These are phyloP conservation scores for Harringtonia lauricola DNA, from an alignment of 2,329 filamentous ascomycete genomes.

Conservation along the genomic window DNA sequence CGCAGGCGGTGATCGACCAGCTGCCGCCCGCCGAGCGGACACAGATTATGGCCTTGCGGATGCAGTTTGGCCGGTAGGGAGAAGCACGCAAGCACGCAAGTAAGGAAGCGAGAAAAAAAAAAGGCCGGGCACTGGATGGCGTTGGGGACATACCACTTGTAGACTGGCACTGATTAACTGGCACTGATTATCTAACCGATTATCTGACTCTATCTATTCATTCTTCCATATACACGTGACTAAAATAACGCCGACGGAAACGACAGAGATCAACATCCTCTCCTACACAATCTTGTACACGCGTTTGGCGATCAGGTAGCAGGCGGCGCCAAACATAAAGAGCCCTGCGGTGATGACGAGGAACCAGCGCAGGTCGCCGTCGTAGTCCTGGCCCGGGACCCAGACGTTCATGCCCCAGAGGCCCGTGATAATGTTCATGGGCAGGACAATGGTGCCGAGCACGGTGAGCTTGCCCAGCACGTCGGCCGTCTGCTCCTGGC, in stretches of 20 bases:
- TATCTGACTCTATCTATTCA: too few relatives aligned
- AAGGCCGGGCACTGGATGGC: not conserved
- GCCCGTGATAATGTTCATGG: slow-evolving; percentile 98
- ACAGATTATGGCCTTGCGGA: slow-evolving; percentile 67
- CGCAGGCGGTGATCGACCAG: slow-evolving; percentile 68
- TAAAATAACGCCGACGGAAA: too few relatives aligned
- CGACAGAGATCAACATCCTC: too few relatives aligned
- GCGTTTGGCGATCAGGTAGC: slow-evolving; percentile 73
- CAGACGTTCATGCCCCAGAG: slow-evolving; percentile 99
- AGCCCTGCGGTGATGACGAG: slow-evolving; percentile 63
- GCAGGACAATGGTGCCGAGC: slow-evolving; percentile 89
- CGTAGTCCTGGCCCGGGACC: slow-evolving; percentile 82
- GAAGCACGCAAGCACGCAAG: not conserved
- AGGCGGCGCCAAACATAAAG: slow-evolving; percentile 65
- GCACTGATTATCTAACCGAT: too few relatives aligned
- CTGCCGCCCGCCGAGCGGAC: slow-evolving; percentile 63
- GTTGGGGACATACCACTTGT: not conserved
- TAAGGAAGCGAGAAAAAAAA: not conserved
- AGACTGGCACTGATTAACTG: too few relatives aligned
- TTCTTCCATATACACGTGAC: too few relatives aligned
- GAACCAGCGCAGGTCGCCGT: slow-evolving; percentile 67
- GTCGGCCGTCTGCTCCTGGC: slow-evolving; percentile 90
- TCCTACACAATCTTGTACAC: slow-evolving; percentile 67
- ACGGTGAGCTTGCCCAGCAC: slow-evolving; percentile 92
- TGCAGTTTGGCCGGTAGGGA: slow-evolving; percentile 10